Evolutionary conservation across 1,284 basidiomycete genomes (phyloP), one percentile per base, ranked within the genome.

Genomic region (Melampsora americana): DNA sequence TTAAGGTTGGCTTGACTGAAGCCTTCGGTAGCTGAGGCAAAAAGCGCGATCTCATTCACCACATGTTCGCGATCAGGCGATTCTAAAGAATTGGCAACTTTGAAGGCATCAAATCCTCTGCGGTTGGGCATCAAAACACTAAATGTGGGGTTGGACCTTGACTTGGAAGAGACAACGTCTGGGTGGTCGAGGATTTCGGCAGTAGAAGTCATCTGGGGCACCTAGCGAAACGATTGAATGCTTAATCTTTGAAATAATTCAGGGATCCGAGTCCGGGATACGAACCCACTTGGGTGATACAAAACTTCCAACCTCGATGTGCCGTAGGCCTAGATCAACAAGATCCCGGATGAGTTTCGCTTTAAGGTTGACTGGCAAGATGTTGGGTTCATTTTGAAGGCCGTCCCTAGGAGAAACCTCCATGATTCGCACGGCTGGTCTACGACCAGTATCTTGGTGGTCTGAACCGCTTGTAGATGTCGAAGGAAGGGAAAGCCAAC

Each of bases 371-470:
- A 89, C 88, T 4, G 91, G 87, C 3, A 95, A 89, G 9, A 89
- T 84, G 1, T 83, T 77, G 79, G 90, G 89, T 81, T 97, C 92
- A 82, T 97, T 97, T 85, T 97, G 95, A 18, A 98, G 85, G 0
- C 95, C 95, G 83, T 97, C 95, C 28, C 95, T 86, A 0, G 94
- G 92, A 0, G 92, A 92, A 4, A 96, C 93, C 84, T 97, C 95
- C 72, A 98, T 91, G 65, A 97, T 91, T 69, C 61, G 44, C 50
- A 69, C 39, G 5, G 74, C 35, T 35, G 3, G 35, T 35, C 35
- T 35, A 35, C 35, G 35, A 9, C 35, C 60, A 14, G 32, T 62
- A 35, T 42, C 18, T 20, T 42, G 1, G 35, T 35, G 35, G 9
- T 35, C 35, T 9, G 35, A 35, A 4, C 35, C 35, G 35, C 9